These are phyloP conservation scores for Pyrenophora graminea DNA, from an alignment of 2,329 filamentous ascomycete species.

Conservation along the genomic window DNA sequence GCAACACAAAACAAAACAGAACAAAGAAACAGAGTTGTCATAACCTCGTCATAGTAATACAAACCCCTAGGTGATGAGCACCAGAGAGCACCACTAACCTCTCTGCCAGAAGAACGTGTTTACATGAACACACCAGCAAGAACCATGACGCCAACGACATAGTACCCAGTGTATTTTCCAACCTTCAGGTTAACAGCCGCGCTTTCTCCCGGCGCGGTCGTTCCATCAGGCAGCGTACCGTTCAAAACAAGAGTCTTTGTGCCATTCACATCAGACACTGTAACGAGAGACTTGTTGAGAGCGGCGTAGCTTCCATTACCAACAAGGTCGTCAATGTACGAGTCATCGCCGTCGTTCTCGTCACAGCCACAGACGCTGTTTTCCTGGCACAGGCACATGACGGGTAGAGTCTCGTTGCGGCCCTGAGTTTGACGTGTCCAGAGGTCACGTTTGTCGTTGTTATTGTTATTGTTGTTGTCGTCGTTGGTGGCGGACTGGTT, in stretches of 20 bases:
- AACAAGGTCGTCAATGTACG: slow-evolving; percentile 65
- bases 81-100: background rate
- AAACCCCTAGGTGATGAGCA: background rate
- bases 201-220: slow-evolving; percentile 48
- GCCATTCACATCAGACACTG: slow-evolving; percentile 65
- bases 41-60: slow-evolving; percentile 8
- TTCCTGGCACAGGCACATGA: slow-evolving; percentile 65
- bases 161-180: slow-evolving; percentile 45
- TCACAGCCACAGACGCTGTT: slow-evolving; percentile 69
- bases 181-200: slow-evolving; percentile 26
- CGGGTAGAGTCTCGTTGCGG: slow-evolving; percentile 62
- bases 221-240: slow-evolving; percentile 70
- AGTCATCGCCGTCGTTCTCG: slow-evolving; percentile 61
- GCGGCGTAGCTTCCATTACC: slow-evolving; percentile 57
- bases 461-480: slow-evolving; percentile 49
- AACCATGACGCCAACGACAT: slow-evolving; percentile 46
- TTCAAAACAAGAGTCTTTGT: slow-evolving; percentile 70
- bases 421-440: slow-evolving; percentile 26
- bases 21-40: background rate
- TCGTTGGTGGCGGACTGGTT: slow-evolving; percentile 51
- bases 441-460: slow-evolving; percentile 7
- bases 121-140: slow-evolving; percentile 31
- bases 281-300: slow-evolving; percentile 66
- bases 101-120: background rate
- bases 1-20: background rate